Evolutionary conservation across 805 yeast genomes (phyloP).

Genomic region (Yamadazyma sp.): DNA sequence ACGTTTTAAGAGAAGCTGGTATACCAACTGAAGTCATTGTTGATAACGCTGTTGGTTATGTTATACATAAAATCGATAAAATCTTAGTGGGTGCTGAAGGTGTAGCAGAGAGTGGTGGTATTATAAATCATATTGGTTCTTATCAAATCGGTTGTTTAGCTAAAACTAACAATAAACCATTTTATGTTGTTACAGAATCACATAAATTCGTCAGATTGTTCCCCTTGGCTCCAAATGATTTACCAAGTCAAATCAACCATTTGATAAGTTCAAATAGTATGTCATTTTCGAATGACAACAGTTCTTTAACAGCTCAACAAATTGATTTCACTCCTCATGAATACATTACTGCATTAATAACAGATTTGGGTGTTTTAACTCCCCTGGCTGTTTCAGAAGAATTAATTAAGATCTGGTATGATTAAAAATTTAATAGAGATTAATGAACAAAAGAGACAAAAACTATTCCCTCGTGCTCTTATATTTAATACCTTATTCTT

Average conservation of each 20-base stretch:
- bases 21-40: slow-evolving; percentile 87
- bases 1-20: slow-evolving; percentile 59
- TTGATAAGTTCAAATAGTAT: slow-evolving; percentile 18
- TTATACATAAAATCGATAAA: slow-evolving; percentile 87
- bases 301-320: slow-evolving; percentile 29
- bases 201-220: slow-evolving; percentile 96
- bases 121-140: slow-evolving; percentile 91
- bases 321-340: slow-evolving; percentile 96
- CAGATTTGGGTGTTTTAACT: slow-evolving; percentile 94
- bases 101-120: slow-evolving; percentile 98
- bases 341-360: slow-evolving; percentile 89
- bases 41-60: slow-evolving; percentile 92
- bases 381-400: slow-evolving; percentile 99
- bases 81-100: slow-evolving; percentile 98
- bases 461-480: too few species aligned
- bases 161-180: slow-evolving; percentile 84
- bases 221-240: slow-evolving; percentile 89
- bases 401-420: slow-evolving; percentile 96
- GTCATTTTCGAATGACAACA: slow-evolving; percentile 15
- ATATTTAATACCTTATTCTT: too few species aligned
- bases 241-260: slow-evolving; percentile 50
- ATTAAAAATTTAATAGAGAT: slow-evolving; percentile 38
- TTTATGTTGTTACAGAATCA: slow-evolving; percentile 90
- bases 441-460: slow-evolving; percentile 2
- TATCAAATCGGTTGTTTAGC: slow-evolving; percentile 94